These are phyloP conservation scores for Anthostomella pinea DNA, from an alignment of 2,329 filamentous ascomycete species.

Conservation along the genomic window DNA sequence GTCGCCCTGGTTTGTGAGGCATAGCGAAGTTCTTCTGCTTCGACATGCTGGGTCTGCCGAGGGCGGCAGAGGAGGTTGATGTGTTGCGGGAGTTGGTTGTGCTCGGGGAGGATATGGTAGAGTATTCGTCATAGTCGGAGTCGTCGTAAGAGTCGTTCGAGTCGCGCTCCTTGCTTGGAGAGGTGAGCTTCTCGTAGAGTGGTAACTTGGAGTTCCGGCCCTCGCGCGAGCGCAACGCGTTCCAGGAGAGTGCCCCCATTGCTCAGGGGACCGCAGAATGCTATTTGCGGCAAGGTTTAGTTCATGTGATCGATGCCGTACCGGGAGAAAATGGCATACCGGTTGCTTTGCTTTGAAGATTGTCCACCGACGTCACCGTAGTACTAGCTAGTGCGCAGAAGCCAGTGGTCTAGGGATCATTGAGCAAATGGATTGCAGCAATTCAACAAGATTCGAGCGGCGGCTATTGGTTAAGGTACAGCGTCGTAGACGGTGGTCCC, in stretches of 20 bases:
- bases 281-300: conserved; percentile 4
- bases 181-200: conserved; percentile 45
- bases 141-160: conserved; percentile 51
- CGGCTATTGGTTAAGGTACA: too few relatives aligned
- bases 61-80: conserved; percentile 37
- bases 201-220: conserved; percentile 43
- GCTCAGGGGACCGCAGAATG: conserved; percentile 14
- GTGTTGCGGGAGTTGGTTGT: conserved; percentile 55
- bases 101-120: conserved; percentile 43
- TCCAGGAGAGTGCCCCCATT: conserved; percentile 51
- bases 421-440: too few relatives aligned
- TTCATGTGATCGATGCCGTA: background rate
- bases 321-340: too few relatives aligned
- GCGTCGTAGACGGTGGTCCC: too few relatives aligned
- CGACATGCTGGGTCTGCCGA: conserved; percentile 43
- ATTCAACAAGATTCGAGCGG: too few relatives aligned
- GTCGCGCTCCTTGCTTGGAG: conserved; percentile 47
- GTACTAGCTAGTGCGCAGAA: too few relatives aligned
- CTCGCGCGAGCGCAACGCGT: conserved; percentile 46
- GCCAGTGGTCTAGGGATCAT: too few relatives aligned
- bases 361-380: too few relatives aligned
- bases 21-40: conserved; percentile 31
- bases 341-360: too few relatives aligned
- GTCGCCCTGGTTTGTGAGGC: conserved; percentile 31
- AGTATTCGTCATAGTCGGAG: conserved; percentile 36